phyloP scores from a whole-genome alignment of 805 yeast species.

The Wickerhamiella parazyma region DNA sequence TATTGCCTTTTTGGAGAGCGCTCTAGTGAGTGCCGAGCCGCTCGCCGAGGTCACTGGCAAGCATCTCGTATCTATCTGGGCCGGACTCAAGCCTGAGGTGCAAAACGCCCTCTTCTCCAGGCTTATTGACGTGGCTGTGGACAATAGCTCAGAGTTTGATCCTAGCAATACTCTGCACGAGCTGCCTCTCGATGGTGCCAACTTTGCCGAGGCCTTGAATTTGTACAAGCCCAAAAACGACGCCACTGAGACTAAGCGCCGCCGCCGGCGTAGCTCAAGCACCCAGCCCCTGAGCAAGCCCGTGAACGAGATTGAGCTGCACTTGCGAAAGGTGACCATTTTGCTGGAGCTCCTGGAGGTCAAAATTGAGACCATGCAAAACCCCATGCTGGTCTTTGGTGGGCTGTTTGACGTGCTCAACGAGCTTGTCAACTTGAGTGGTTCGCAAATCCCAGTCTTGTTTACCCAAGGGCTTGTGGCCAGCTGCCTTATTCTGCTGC shows the following conservation, averaged over 20 bases:
- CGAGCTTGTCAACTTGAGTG: conserved; percentile 45
- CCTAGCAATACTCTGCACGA: conserved; percentile 34
- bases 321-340: conserved; percentile 63
- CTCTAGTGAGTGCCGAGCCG: conserved; percentile 31
- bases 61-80: conserved; percentile 44
- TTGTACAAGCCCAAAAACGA: conserved; percentile 36
- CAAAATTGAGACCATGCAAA: conserved; percentile 14
- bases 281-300: conserved; percentile 43
- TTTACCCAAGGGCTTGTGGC: conserved; percentile 88
- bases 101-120: conserved; percentile 46
- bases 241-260: conserved; percentile 19
- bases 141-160: conserved; percentile 31
- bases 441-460: conserved; percentile 79
- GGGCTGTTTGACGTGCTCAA: conserved; percentile 28
- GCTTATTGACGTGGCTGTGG: conserved; percentile 42
- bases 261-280: conserved; percentile 70
- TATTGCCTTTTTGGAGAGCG: conserved; percentile 44
- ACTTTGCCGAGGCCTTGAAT: conserved; percentile 46
- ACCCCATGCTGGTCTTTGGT: conserved; percentile 21
- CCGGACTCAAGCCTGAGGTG: conserved; percentile 38
- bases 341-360: conserved; percentile 68
- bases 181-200: conserved; percentile 43
- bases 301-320: conserved; percentile 43
- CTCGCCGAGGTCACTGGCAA: conserved; percentile 34
- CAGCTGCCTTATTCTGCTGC: conserved; percentile 62